Evolutionary conservation across 2,329 filamentous ascomycete species (phyloP), one percentile per base, ranked within the genome.

Genomic region (Leptographium radiaticola): DNA sequence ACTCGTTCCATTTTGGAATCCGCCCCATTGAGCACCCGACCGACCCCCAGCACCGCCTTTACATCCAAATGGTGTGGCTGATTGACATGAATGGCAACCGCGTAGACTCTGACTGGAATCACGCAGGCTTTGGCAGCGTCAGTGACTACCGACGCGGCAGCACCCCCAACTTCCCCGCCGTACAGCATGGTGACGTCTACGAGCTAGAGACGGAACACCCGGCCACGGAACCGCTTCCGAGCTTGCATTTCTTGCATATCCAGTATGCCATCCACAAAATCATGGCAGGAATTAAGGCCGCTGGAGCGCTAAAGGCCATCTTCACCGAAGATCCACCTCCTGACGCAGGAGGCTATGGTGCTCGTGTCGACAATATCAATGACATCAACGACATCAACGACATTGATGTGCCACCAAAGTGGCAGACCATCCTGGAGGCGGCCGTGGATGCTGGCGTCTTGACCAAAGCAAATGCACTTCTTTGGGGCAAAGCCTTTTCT

Each of bases 251-350:
- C 4, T 15, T 55, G 31, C 45, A 53, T 15, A 44, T 55, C 0
- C 54, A 50, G 25, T 55, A 49, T n/a, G 54, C 36, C 18, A 5
- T 53, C 7, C 54, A 55, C 30, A 30, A 53, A 40, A 40, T 55
- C 8, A 43, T 55, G 43, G 49, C 44, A 8, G 54, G 50, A 11
- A 52, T 55, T 5, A 15, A 25, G 9, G 50, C 54, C 13, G 54
- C 54, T 7, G 54, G 40, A 8, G 40, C 38, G 12, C 50, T 53
- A 2, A 30, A 16, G 30, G 31, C 5, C 12, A 50, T 53, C 11
- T 55, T 55, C 25, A 30, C 25, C 36, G 50, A 25, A 2, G 30
- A 49, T 11, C 53, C 50, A 8, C 46, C 50, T n/a, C 5, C 9
- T 3, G 13, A 31, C 15, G 20, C 11, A 16, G 12, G 12, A 15